Evolutionary conservation across 129 eudicot species (phyloP).

Genomic region (Escallonia herrerae): DNA sequence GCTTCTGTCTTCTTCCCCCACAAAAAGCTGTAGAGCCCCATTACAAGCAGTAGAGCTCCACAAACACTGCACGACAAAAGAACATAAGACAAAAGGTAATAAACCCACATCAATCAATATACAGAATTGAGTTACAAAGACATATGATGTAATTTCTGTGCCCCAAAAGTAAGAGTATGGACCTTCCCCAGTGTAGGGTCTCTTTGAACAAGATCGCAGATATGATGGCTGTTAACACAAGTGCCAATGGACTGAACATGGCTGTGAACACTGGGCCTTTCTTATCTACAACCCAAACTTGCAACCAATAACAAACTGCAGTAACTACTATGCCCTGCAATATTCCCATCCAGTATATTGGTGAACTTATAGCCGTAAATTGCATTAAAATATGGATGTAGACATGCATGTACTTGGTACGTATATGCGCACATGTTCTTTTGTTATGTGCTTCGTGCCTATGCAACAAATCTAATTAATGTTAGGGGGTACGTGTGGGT

Average conservation of each 20-base stretch:
- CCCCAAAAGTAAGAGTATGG: too few species aligned
- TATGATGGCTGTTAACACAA: slow-evolving; percentile 4
- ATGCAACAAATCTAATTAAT: too few species aligned
- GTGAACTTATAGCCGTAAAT: neutral
- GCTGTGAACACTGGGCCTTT: slow-evolving; percentile 17
- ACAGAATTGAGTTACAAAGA: too few species aligned
- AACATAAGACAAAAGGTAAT: too few species aligned
- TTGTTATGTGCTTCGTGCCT: too few species aligned
- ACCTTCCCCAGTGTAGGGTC: slow-evolving; percentile 21
- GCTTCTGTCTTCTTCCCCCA: slow-evolving; percentile 16
- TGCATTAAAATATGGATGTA: neutral
- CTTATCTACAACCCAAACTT: slow-evolving; percentile 12
- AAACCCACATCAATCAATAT: too few species aligned
- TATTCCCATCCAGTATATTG: neutral
- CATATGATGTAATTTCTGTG: too few species aligned
- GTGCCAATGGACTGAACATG: slow-evolving; percentile 9
- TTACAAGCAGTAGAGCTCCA: slow-evolving; percentile 12
- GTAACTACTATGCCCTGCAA: slow-evolving; percentile 12
- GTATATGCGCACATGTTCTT: too few species aligned
- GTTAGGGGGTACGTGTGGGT: too few species aligned
- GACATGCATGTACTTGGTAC: neutral
- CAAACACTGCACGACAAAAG: slow-evolving; percentile 7
- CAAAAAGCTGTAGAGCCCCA: slow-evolving; percentile 11
- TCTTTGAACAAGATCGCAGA: slow-evolving; percentile 12
- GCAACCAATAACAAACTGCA: slow-evolving; percentile 8